Evolutionary conservation across 2,329 filamentous ascomycete species (phyloP), one percentile per base, ranked within the genome.

Genomic region (Sclerotinia nivalis): DNA sequence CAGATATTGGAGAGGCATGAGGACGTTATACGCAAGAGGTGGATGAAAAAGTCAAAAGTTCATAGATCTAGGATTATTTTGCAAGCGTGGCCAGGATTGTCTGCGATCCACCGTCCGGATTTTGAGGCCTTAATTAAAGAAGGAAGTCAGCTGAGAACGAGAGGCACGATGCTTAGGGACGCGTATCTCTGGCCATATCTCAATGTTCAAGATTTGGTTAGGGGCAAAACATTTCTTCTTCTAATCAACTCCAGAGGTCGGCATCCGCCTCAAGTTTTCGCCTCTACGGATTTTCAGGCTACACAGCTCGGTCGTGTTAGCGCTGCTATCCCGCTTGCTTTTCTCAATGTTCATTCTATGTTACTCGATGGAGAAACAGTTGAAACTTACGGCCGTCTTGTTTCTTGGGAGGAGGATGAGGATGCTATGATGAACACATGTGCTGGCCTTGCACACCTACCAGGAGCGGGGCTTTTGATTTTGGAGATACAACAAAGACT

Each of bases 141-240:
- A 20, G 47, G 71, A 4, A 18, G 55, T 1, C 25, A 74, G 18
- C 34, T 77, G 45, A 70, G 72, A 7, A 37, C 69, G 4, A 3
- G 43, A 0, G 73, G 74, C 4, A 75, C 74, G 15, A 71, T 74
- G 34, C 74, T 78, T n/a, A 73, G 69, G 10, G 79, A 82, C 8
- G 68, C 77, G 12, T 86, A 79, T 71, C 75, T 86, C 55, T 87
- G 82, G 81, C 87, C 87, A 0, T 80, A 84, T 59, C 83, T 89
- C 75, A 89, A 89, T 72, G 79, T 85, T 54, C 84, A 89, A 68
- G 87, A 89, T 73, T 78, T 89, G 0, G 66, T 74, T 0, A 79
- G 82, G 31, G 75, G 81, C 0, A 84, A 82, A 61, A 70, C 77
- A 0, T 73, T 89, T 12, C 79, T 81, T 0, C 76, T 89, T 9